These are phyloP conservation scores for Hypocreales sp. DNA, from an alignment of 2,329 filamentous ascomycete species.

Conservation along the genomic window DNA sequence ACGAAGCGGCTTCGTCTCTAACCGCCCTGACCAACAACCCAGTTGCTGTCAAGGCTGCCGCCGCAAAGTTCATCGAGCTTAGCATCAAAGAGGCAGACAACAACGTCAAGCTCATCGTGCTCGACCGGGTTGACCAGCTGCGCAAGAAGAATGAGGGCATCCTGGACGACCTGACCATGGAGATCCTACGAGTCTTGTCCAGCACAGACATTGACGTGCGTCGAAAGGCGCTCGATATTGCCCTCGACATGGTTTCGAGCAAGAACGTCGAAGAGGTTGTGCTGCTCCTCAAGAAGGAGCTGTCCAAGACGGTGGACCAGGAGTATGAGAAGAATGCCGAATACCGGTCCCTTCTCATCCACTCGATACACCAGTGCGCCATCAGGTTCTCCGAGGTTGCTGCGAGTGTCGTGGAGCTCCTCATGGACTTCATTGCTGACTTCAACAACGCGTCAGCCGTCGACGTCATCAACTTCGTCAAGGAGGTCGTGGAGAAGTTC, in stretches of 20 bases:
- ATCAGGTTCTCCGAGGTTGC: conserved; percentile 99
- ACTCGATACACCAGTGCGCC: conserved; percentile 94
- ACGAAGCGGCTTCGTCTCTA: conserved; percentile 90
- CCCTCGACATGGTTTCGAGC: conserved; percentile 95
- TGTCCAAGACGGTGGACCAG: conserved; percentile 93
- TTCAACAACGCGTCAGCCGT: conserved; percentile 96
- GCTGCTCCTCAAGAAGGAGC: conserved; percentile 88
- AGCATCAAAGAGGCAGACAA: conserved; percentile 97
- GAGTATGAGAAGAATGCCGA: conserved; percentile 98
- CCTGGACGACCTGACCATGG: conserved; percentile 89
- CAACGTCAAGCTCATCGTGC: conserved; percentile 96
- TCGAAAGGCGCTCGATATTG: conserved; percentile 77
- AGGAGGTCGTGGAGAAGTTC: conserved; percentile 98
- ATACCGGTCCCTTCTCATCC: conserved; percentile 87
- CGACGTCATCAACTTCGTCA: conserved; percentile 96
- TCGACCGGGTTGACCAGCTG: conserved; percentile 82
- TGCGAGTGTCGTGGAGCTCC: conserved; percentile 83
- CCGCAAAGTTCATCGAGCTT: conserved; percentile 89
- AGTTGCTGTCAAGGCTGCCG: conserved; percentile 92
- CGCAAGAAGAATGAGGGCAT: conserved; percentile 81
- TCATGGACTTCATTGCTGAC: conserved; percentile 98
- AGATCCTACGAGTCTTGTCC: conserved; percentile 84
- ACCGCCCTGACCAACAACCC: conserved; percentile 92
- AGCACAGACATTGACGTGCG: conserved; percentile 94
- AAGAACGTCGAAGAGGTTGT: conserved; percentile 98